phyloP scores from a whole-genome alignment of 345 rosid species.

The Gossypium turneri region DNA sequence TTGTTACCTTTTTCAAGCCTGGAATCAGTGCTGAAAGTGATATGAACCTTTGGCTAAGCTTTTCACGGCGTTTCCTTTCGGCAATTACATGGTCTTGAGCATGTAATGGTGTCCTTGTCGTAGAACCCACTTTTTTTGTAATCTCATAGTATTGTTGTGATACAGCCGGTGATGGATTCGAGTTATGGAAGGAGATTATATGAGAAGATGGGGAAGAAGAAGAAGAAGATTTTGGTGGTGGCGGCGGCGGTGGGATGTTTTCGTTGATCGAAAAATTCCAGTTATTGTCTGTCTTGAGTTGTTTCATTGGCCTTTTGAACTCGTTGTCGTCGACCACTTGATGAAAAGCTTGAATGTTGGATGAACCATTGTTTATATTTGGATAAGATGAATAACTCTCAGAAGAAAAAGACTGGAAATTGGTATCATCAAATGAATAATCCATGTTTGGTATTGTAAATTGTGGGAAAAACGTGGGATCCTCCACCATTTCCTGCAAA shows the following conservation, averaged over 20 bases:
- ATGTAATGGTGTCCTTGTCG: conserved; percentile 37
- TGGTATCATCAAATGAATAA: conserved; percentile 25
- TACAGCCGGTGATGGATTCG: conserved; percentile 21
- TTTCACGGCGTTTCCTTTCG: conserved; percentile 78
- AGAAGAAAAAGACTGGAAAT: conserved; percentile 28
- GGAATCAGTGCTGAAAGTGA: conserved; percentile 75
- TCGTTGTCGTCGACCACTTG: background rate
- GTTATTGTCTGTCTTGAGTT: conserved; percentile 25
- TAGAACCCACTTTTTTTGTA: conserved; percentile 13
- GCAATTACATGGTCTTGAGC: conserved; percentile 82
- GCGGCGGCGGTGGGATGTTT: background rate
- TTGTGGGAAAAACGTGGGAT: conserved; percentile 25
- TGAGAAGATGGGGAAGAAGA: conserved; percentile 30
- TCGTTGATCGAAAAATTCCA: conserved; percentile 25
- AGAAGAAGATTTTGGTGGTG: conserved; percentile 20
- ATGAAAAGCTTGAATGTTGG: background rate
- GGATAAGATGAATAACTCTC: conserved; percentile 17
- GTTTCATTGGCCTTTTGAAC: conserved; percentile 32
- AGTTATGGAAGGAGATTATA: conserved; percentile 41
- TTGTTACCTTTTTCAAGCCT: conserved; percentile 63
- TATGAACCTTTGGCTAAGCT: conserved; percentile 60
- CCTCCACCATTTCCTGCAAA: conserved; percentile 31
- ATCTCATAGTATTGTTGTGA: conserved; percentile 20
- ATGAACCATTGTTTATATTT: conserved; percentile 6
- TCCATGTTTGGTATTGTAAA: conserved; percentile 22